Percentiles rank a stretch among this genome's conserved stretches.
phyloP scores from a whole-genome alignment of 768 basidiomycete genomes.

The Tylopilus plumbeoviolaceoides region DNA sequence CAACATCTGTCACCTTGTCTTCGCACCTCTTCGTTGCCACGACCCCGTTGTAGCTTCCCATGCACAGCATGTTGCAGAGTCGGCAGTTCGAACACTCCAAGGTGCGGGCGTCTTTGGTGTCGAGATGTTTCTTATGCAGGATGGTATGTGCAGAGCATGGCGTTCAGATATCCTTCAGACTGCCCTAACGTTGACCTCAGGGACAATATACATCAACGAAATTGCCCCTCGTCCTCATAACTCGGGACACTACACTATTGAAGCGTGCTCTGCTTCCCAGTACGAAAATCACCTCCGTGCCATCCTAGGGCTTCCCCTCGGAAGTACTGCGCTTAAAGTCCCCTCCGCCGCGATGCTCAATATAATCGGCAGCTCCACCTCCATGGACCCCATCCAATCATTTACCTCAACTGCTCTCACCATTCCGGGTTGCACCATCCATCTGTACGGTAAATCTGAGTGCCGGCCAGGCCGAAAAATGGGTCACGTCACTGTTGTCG shows the following conservation, averaged over 20 bases:
- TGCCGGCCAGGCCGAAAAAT: conserved; percentile 92
- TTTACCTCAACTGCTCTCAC: conserved; percentile 59
- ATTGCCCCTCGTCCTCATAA: conserved; percentile 98
- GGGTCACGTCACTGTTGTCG: conserved; percentile 94
- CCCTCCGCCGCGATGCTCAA: conserved; percentile 92
- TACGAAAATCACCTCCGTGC: conserved; percentile 97
- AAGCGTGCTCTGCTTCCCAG: conserved; percentile 94
- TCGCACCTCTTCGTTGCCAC: conserved; percentile 72
- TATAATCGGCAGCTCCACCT: conserved; percentile 78
- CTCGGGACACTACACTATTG: conserved; percentile 98
- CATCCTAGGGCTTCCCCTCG: conserved; percentile 85
- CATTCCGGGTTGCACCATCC: conserved; percentile 73
- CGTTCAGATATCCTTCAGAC: not conserved
- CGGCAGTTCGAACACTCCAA: conserved; percentile 68
- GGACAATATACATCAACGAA: conserved; percentile 83
- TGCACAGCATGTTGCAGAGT: conserved; percentile 74
- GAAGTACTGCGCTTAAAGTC: conserved; percentile 83
- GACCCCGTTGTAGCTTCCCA: conserved; percentile 51
- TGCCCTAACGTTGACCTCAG: conserved; percentile 35
- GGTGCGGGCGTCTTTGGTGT: conserved; percentile 97
- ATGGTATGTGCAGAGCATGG: conserved; percentile 51
- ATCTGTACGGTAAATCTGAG: conserved; percentile 93
- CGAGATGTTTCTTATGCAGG: conserved; percentile 91
- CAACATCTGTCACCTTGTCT: conserved; percentile 89
- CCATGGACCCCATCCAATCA: conserved; percentile 53